Evolutionary conservation across 1,139 yeast genomes (phyloP).

Genomic region (Blastobotrys serpentis): DNA sequence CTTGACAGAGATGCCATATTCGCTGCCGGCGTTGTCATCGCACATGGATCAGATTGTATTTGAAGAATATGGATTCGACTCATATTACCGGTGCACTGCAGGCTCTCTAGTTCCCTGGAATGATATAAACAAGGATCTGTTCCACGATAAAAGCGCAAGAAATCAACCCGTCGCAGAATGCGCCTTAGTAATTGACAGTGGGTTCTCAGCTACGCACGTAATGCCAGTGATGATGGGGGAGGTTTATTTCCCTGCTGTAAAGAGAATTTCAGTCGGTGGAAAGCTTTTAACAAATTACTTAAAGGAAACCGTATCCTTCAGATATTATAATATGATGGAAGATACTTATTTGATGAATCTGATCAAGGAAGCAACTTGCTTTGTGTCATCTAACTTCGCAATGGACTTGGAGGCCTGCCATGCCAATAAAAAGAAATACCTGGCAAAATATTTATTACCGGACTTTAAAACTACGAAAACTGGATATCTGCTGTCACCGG

Average conservation of each 20-base stretch:
- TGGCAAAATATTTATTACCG: slow-evolving; percentile 75
- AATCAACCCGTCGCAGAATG: slow-evolving; percentile 51
- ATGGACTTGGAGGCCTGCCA: slow-evolving; percentile 47
- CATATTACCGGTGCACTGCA: slow-evolving; percentile 61
- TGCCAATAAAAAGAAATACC: slow-evolving; percentile 29
- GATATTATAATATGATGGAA: slow-evolving; percentile 92
- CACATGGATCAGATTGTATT: slow-evolving; percentile 90
- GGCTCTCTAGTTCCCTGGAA: slow-evolving; percentile 75
- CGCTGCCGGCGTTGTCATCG: slow-evolving; percentile 76
- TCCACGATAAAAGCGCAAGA: slow-evolving; percentile 18
- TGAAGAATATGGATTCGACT: slow-evolving; percentile 85
- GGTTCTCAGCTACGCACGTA: slow-evolving; percentile 84
- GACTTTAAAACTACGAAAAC: slow-evolving; percentile 70
- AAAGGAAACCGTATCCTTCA: slow-evolving; percentile 79
- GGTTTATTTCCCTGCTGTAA: slow-evolving; percentile 75
- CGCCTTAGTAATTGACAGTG: slow-evolving; percentile 80
- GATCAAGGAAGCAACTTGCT: slow-evolving; percentile 79
- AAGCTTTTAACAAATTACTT: slow-evolving; percentile 76
- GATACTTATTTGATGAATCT: slow-evolving; percentile 83
- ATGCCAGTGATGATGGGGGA: slow-evolving; percentile 80
- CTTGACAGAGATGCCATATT: slow-evolving; percentile 76
- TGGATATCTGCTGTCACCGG: slow-evolving; percentile 56
- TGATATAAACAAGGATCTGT: slow-evolving; percentile 22
- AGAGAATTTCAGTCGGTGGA: slow-evolving; percentile 81
- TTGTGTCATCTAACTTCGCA: slow-evolving; percentile 66